Conservation (phyloP, 1,284 basidiomycete genomes). For the Ceratobasidium sp. region DNA sequence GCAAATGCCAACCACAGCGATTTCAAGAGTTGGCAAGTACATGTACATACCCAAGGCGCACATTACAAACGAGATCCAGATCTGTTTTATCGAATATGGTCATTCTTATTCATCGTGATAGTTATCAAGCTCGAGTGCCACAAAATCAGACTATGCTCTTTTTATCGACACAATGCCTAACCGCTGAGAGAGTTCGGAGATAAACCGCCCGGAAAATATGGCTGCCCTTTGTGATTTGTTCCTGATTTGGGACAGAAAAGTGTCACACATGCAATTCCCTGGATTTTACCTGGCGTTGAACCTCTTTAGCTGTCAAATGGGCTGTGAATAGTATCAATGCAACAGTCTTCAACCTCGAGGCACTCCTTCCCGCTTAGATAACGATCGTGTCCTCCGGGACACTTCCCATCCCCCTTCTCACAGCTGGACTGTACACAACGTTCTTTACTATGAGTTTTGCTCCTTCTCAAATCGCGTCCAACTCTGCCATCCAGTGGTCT, state of each 20-base stretch:
- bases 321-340: slow-evolving; percentile 4
- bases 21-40: not conserved
- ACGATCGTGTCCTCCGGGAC: not conserved
- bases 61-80: not conserved
- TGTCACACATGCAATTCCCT: not conserved
- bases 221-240: slow-evolving; percentile 24
- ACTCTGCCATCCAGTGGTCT: slow-evolving; percentile 43
- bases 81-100: not conserved
- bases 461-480: slow-evolving; percentile 39
- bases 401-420: slow-evolving; percentile 7
- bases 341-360: slow-evolving; percentile 7
- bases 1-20: not conserved
- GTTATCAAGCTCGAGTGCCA: not conserved
- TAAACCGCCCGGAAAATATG: slow-evolving; percentile 12
- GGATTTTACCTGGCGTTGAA: not conserved
- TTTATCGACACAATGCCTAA: not conserved
- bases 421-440: slow-evolving; percentile 25
- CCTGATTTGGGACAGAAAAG: slow-evolving; percentile 8
- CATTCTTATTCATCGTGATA: not conserved
- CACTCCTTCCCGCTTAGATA: slow-evolving; percentile 16
- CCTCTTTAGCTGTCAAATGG: not conserved
- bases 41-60: no score
- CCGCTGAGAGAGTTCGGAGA: not conserved
- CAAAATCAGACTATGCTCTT: slow-evolving; percentile 2
- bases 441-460: slow-evolving; percentile 5